Evolutionary conservation across 1,284 basidiomycete species (phyloP).

Genomic region (Sporisorium exsertum): DNA sequence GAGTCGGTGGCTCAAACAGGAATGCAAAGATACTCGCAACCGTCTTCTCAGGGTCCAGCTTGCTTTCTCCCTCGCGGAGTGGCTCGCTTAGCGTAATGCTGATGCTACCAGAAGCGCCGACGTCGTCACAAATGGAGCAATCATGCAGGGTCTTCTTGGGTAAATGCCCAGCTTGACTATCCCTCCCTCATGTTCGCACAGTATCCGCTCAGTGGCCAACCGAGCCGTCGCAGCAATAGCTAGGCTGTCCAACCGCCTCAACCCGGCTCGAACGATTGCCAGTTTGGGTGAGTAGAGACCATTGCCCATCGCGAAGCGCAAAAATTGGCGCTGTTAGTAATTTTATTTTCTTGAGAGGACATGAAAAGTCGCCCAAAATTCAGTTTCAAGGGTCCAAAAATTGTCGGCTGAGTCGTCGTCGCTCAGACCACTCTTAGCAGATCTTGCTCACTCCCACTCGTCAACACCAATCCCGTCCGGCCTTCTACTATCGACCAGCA

Average conservation of each 20-base stretch:
- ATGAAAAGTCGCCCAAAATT: constrained; percentile 2
- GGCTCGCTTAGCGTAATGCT: constrained; percentile 15
- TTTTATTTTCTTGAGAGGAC: too few species aligned
- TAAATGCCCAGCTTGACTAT: too few species aligned
- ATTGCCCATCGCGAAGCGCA: too few species aligned
- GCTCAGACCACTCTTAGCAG: not conserved
- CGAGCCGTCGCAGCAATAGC: too few species aligned
- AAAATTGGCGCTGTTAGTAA: too few species aligned
- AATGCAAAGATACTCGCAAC: not conserved
- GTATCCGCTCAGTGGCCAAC: too few species aligned
- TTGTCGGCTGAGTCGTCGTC: constrained; percentile 5
- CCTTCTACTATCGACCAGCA: not conserved
- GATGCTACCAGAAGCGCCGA: not conserved
- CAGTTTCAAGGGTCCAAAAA: not conserved
- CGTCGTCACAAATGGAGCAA: not conserved
- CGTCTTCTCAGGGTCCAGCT: not conserved
- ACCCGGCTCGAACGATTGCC: too few species aligned
- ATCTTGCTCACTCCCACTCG: not conserved
- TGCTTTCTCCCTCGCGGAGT: not conserved
- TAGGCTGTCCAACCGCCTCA: too few species aligned
- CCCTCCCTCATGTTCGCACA: too few species aligned
- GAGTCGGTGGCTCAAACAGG: not conserved
- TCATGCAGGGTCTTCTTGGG: constrained; percentile 7
- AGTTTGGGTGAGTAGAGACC: too few species aligned
- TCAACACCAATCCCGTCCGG: not conserved